A percentile compares a stretch with the other conserved stretches of the same genome.
Conservation (phyloP, 139 green algal genomes). For the Deuterostichococcus epilithicus region DNA sequence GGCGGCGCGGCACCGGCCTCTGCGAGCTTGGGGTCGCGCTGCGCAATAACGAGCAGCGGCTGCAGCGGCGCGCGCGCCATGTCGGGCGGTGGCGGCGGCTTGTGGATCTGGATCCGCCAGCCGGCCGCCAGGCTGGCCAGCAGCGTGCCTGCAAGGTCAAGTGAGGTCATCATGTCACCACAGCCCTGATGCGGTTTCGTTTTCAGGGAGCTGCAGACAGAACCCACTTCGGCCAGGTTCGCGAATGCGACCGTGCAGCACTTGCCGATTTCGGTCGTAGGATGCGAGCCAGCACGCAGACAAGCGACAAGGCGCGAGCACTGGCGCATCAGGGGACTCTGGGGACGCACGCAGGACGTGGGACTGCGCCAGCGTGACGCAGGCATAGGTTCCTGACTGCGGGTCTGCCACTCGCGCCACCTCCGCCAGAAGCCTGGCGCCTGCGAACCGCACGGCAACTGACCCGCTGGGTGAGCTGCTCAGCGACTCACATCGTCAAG, state of each 20-base stretch:
- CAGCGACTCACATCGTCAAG: too few species aligned
- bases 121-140: constrained; percentile 8
- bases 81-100: constrained; percentile 23
- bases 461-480: too few species aligned
- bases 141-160: constrained; percentile 12
- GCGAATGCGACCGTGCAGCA: too few species aligned
- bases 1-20: background rate
- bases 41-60: constrained; percentile 17
- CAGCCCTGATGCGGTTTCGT: too few species aligned
- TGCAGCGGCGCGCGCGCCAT: constrained; percentile 26
- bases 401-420: constrained; percentile 26
- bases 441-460: constrained; percentile 4
- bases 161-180: background rate
- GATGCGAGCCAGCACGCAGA: background rate
- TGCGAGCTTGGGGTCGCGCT: too few species aligned
- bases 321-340: too few species aligned
- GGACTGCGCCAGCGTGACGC: constrained; percentile 45
- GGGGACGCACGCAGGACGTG: constrained; percentile 43
- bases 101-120: constrained; percentile 14
- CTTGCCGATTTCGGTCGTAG: too few species aligned
- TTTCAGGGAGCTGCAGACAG: too few species aligned
- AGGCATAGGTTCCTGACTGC: constrained; percentile 31
- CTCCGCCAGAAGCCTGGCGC: constrained; percentile 22
- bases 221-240: too few species aligned
- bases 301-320: too few species aligned